phyloP scores from a whole-genome alignment of 2,329 filamentous ascomycete genomes.

The Fusarium sp. region DNA sequence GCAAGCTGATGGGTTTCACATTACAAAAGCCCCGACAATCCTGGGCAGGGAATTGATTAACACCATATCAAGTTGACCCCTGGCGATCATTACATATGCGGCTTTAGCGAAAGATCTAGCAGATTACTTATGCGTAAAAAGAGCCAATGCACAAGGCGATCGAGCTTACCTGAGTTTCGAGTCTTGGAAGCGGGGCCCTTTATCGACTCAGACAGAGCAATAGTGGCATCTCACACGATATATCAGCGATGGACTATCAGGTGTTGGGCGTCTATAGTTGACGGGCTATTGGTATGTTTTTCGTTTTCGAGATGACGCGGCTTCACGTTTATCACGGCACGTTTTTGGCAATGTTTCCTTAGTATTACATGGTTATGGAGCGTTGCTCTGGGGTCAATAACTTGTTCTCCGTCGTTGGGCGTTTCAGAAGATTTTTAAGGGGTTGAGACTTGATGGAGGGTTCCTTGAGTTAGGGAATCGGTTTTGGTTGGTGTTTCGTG shows the following conservation, averaged over 20 bases:
- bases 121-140: constrained; percentile 13
- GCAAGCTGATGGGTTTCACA: constrained; percentile 43
- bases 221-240: background rate
- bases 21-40: constrained; percentile 33
- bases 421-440: constrained; percentile 42
- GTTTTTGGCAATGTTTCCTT: constrained; percentile 41
- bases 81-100: constrained; percentile 36
- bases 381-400: constrained; percentile 9
- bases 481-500: constrained; percentile 36
- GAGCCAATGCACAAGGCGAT: constrained; percentile 24
- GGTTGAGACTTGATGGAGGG: constrained; percentile 18
- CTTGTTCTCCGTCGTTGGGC: constrained; percentile 34
- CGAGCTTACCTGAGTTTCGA: constrained; percentile 37
- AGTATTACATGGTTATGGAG: constrained; percentile 19
- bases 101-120: constrained; percentile 44
- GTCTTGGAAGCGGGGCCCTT: constrained; percentile 15
- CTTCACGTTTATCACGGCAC: constrained; percentile 32
- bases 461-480: constrained; percentile 29
- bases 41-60: constrained; percentile 27
- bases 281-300: constrained; percentile 18
- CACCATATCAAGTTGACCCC: constrained; percentile 19
- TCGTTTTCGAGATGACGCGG: constrained; percentile 42
- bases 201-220: too few species aligned
- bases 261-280: constrained; percentile 10
- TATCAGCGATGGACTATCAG: constrained; percentile 4